Evolutionary conservation across 306 rosid genomes (phyloP), one percentile per base, ranked within the genome.

Genomic region (Rubus idaeus): DNA sequence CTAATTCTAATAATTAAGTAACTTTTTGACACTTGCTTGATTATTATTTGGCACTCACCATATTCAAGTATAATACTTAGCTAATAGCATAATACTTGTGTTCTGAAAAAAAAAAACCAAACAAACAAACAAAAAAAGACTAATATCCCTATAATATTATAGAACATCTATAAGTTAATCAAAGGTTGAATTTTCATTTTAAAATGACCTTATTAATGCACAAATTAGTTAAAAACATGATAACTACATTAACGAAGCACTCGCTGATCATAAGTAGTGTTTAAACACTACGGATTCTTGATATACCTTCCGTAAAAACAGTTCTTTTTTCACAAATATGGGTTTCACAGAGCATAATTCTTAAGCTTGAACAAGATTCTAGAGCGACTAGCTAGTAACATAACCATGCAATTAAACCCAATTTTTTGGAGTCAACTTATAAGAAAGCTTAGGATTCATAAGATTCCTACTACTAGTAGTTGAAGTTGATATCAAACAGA

Each of bases 401-500:
- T 56, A 58, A 60, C 30, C 45, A 23, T 67, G 71, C 51, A 44
- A 30, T 30, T 30, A 30, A 30, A 74, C 78, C 78, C 47, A 46
- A 74, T 39, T 6, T 60, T 45, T 16, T 46, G 18, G 13, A 45
- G 20, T 45, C 58, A n/a, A 17, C 53, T 46, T 42, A 57, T 30
- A 46, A 62, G 46, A 62, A 62, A 46, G 46, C 47, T 17, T 6
- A 61, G 49, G 39, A 60, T 16, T 46, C 51, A 61, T 46, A 61
- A 26, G 47, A 62, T 62, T 61, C 63, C 39, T 45, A 58, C 39
- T 60, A 71, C 39, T 45, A 9, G 49, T 40, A 16, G 41, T 37
- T 60, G 10, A 78, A 68, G 80, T 56, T 60, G 63, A 65, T n/a
- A 47, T 18, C 11, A n/a, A 60, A 4, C 50, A 60, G 35, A n/a